Evolutionary conservation across 2,329 filamentous ascomycete species (phyloP).

Genomic region (Blastomyces percursus): DNA sequence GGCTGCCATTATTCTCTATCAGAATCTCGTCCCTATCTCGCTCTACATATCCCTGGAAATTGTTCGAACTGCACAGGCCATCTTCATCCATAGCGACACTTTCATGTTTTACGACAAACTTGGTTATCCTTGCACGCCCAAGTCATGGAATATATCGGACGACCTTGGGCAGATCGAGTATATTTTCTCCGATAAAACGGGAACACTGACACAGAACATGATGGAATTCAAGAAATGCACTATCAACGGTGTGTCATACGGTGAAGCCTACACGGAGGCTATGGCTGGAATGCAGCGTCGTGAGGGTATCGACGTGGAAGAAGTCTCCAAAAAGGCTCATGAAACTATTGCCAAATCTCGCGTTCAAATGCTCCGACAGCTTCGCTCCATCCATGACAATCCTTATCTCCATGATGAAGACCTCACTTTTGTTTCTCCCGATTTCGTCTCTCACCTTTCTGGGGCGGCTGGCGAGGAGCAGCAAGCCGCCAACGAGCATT

Average conservation of each 20-base stretch:
- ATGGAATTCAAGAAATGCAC: conserved; percentile 99
- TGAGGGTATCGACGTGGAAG: conserved; percentile 74
- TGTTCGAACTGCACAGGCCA: conserved; percentile 79
- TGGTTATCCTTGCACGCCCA: conserved; percentile 90
- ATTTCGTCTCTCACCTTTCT: conserved; percentile 72
- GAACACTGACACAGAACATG: conserved; percentile 80
- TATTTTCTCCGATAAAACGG: conserved; percentile 94
- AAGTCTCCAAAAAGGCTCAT: conserved; percentile 60
- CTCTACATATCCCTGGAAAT: conserved; percentile 97
- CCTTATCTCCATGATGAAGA: conserved; percentile 84
- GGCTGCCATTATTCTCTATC: conserved; percentile 87
- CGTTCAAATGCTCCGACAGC: conserved; percentile 55
- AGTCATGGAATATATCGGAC: conserved; percentile 98
- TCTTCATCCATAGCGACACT: conserved; percentile 95
- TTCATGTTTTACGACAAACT: conserved; percentile 96
- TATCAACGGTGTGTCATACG: conserved; percentile 90
- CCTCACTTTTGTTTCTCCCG: conserved; percentile 81
- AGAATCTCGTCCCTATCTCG: conserved; percentile 97
- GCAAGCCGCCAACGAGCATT: conserved; percentile 65
- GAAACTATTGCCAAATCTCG: conserved; percentile 72
- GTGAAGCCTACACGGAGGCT: conserved; percentile 95
- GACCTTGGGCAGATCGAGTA: conserved; percentile 98
- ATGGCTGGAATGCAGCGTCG: conserved; percentile 93
- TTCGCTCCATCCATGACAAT: conserved; percentile 74
- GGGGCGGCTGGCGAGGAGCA: conserved; percentile 70